Percentiles rank a stretch among this genome's conserved stretches.
Conservation (phyloP, 345 rosid genomes). For the Populus nigra region DNA sequence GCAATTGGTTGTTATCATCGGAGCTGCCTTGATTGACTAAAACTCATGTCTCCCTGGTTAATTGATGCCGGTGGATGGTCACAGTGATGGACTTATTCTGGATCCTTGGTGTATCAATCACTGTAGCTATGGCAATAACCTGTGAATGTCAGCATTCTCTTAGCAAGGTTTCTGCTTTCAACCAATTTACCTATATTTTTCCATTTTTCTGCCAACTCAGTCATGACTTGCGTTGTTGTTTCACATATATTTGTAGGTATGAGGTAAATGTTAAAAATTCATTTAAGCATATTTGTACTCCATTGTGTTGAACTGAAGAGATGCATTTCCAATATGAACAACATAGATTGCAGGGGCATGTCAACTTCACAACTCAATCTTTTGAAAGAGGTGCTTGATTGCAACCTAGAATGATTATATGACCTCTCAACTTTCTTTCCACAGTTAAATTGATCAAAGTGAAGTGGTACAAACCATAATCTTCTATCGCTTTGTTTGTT, state of each 20-base stretch:
- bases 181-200: neutral
- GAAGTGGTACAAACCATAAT: no score
- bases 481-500: no score
- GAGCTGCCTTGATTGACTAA: conserved; percentile 11
- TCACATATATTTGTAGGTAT: neutral
- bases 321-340: neutral
- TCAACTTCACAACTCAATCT: neutral
- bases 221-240: neutral
- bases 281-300: neutral
- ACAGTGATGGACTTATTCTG: no score
- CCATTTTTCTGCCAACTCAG: neutral
- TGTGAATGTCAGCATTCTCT: neutral
- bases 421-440: neutral
- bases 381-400: neutral
- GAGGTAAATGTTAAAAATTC: neutral
- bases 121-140: neutral
- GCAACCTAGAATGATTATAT: neutral
- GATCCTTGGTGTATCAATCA: neutral
- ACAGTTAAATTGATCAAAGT: no score
- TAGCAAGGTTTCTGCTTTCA: neutral
- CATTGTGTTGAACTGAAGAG: neutral
- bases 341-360: neutral
- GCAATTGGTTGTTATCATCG: conserved; percentile 13
- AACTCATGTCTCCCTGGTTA: neutral
- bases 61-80: neutral